Evolutionary conservation across 768 basidiomycete species (phyloP).

Genomic region (Podaxis rugospora): DNA sequence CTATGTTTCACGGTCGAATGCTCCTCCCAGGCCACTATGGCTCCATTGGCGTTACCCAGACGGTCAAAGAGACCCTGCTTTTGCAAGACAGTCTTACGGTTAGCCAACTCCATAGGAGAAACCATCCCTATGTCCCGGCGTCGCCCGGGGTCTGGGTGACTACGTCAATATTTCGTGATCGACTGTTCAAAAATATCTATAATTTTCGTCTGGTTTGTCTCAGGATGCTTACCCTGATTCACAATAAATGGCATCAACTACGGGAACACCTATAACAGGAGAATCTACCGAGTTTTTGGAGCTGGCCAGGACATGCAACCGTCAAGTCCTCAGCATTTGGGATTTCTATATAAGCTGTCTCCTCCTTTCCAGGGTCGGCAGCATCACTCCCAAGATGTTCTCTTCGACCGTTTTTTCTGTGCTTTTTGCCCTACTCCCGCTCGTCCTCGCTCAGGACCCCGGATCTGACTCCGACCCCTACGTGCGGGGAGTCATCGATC

Average conservation of each 20-base stretch:
- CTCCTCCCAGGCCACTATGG: neutral
- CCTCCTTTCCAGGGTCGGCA: neutral
- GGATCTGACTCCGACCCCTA: constrained; percentile 14
- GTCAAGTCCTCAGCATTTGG: neutral
- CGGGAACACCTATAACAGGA: neutral
- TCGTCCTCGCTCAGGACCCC: constrained; percentile 15
- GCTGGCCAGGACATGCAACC: neutral
- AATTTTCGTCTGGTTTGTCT: neutral
- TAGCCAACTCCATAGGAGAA: neutral
- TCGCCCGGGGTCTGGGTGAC: neutral
- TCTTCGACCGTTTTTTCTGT: constrained; percentile 14
- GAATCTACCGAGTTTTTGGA: neutral
- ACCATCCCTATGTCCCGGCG: neutral
- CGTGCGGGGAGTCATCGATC: constrained; percentile 28
- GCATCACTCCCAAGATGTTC: constrained; percentile 7
- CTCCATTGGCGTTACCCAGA: neutral
- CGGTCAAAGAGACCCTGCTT: neutral
- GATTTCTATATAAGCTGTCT: neutral
- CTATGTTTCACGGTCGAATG: neutral
- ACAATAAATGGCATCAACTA: neutral
- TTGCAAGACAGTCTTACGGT: neutral
- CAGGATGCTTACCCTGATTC: neutral
- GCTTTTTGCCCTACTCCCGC: constrained; percentile 12
- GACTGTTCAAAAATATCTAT: neutral
- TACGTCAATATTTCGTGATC: neutral